Conservation (phyloP, 1,284 basidiomycete genomes). For the Phlebopus sp. region DNA sequence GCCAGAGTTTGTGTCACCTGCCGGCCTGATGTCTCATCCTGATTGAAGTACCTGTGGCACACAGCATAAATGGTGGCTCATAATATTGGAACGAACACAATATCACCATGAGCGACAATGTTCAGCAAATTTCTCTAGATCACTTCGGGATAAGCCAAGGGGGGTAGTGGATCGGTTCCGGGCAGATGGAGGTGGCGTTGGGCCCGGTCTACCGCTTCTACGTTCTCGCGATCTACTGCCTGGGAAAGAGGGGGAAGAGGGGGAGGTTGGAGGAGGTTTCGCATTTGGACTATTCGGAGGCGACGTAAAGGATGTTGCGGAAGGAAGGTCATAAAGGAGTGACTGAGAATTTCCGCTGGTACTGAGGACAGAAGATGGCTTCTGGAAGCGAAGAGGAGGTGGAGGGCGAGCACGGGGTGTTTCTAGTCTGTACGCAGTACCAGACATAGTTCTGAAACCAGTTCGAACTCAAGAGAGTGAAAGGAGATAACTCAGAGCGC, state of each 20-base stretch:
- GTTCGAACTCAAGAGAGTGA: slow-evolving; percentile 27
- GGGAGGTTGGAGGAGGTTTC: slow-evolving; percentile 42
- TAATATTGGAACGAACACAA: slow-evolving; percentile 5
- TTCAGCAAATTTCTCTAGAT: slow-evolving; percentile 71
- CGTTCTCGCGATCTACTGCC: slow-evolving; percentile 39
- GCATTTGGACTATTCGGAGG: slow-evolving; percentile 50
- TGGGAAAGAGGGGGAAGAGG: slow-evolving; percentile 57
- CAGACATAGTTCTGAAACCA: slow-evolving; percentile 47
- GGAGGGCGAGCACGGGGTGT: slow-evolving; percentile 60
- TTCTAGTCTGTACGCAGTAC: slow-evolving; percentile 61
- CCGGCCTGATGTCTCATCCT: slow-evolving; percentile 70
- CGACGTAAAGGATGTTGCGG: slow-evolving; percentile 45
- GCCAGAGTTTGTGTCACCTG: slow-evolving; percentile 75
- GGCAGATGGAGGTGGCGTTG: slow-evolving; percentile 53
- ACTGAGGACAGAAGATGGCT: slow-evolving; percentile 42
- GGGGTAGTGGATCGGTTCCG: slow-evolving; percentile 65
- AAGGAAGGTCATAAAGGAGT: slow-evolving; percentile 74
- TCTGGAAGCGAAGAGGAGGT: slow-evolving; percentile 57
- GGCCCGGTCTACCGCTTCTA: slow-evolving; percentile 44
- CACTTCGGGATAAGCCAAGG: slow-evolving; percentile 51
- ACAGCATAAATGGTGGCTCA: slow-evolving; percentile 5
- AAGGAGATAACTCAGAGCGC: slow-evolving; percentile 4
- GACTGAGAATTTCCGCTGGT: slow-evolving; percentile 38
- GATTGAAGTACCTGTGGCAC: slow-evolving; percentile 66
- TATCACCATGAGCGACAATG: slow-evolving; percentile 68